Evolutionary conservation across 495 filamentous ascomycete species (phyloP), one percentile per base, ranked within the genome.

Genomic region (Evansstolkia leycettana): DNA sequence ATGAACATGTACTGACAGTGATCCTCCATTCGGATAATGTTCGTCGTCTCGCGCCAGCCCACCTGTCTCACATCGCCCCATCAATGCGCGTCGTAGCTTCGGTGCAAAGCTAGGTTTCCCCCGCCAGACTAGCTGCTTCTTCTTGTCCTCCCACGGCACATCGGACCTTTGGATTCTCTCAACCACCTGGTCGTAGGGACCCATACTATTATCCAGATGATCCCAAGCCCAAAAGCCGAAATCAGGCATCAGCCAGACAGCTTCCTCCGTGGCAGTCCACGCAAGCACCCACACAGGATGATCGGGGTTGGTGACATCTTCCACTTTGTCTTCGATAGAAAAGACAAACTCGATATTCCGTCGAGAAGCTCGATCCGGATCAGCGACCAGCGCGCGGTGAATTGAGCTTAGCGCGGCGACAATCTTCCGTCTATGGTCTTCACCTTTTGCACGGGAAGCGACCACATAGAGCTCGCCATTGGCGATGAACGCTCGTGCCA

Each of bases 191-290:
- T 62, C 48, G 25, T 73, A 72, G 1, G 73, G 70, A 2, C 72
- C 72, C 26, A 82, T 64, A 36, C 70, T 64, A 31, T 72, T 64
- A 3, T 75, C 58, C 0, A 67, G 55, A n/a, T 77, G 64, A 1
- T 75, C 63, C 77, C 78, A 84, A 0, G 73, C 64, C 78, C 78
- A 88, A 58, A 75, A 83, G 43, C 75, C 72, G 51, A 86, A 87
- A 54, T 88, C 82, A 1, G 83, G 83, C 57, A 87, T 80, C 0
- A 83, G 47, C 74, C 83, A 87, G 31, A 59, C 55, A 1, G 37
- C 72, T 56, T 41, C 54, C 24, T 67, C 60, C 8, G 38, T 45
- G 1, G 52, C 50, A 3, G 54, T 54, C 7, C 55, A 56, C 2
- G 73, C 55, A 43, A 69, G 67, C 6, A 61, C 58, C 73, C 74